Percentiles rank a stretch among this genome's conserved stretches.
Conservation (phyloP, 2,329 filamentous ascomycete species). For the Aspergillus luchuensis region DNA sequence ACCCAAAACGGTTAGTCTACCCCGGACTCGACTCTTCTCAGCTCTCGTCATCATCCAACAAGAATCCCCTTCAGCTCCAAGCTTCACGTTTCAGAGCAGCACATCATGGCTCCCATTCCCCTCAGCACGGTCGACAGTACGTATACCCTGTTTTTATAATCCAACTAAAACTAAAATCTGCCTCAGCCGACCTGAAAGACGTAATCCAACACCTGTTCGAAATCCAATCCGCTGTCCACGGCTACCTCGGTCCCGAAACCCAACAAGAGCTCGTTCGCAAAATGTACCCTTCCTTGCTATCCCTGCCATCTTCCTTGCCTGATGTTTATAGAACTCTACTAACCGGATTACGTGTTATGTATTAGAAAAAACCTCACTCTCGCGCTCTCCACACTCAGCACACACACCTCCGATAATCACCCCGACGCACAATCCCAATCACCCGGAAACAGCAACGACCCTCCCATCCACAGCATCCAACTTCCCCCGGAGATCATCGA, state of each 20-base stretch:
- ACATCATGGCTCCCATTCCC: conserved; percentile 39
- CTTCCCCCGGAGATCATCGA: conserved; percentile 64
- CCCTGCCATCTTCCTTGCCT: background rate
- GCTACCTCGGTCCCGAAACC: conserved; percentile 60
- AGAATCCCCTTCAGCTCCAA: background rate
- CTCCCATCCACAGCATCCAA: conserved; percentile 53
- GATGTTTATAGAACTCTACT: background rate
- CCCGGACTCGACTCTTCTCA: conserved; percentile 3
- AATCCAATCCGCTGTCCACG: conserved; percentile 59
- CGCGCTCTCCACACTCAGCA: conserved; percentile 56
- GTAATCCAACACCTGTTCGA: conserved; percentile 65
- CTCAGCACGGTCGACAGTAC: conserved; percentile 40
- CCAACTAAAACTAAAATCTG: background rate
- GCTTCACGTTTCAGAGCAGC: background rate
- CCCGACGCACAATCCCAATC: conserved; percentile 40
- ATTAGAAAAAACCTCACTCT: conserved; percentile 54
- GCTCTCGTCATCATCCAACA: conserved; percentile 1
- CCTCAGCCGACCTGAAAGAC: conserved; percentile 57
- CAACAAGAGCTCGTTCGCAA: conserved; percentile 60
- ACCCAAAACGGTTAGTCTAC: conserved; percentile 16
- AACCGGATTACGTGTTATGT: conserved; percentile 4
- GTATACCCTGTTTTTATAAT: conserved; percentile 4
- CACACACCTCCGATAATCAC: conserved; percentile 35
- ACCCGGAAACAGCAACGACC: conserved; percentile 32
- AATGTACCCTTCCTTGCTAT: conserved; percentile 46